Base-by-base conservation (phyloP, 108 stramenopile species). In the Nitzschia putrida region DNA sequence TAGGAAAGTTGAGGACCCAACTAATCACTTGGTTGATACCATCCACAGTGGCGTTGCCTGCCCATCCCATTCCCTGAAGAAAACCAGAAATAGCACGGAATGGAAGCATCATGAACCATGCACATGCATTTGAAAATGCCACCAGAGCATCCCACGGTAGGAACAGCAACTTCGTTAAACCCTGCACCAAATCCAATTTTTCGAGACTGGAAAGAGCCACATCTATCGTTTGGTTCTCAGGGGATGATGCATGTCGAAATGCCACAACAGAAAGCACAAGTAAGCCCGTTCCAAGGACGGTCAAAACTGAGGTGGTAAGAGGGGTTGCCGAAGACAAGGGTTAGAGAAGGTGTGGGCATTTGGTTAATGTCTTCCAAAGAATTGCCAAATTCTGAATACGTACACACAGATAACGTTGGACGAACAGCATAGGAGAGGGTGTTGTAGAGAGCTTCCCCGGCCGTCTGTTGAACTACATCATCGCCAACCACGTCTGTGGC, bases 401-500 rank as follows among this genome's bases (percentile, higher is more conserved):
- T 64, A 76, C 74, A 59, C 42, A 77, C 76, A 8, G 76, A 77
- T 16, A 77, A 37, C 20, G 76, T 70, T 38, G 92, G 92, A 54
- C 87, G 82, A 20, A 93, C 83, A 25, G 92, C 89, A 72, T 93
- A 89, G 7, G 87, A 84, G 5, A 93, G 73, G 51, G 89, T 89
- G 52, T 93, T 93, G 65, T 89, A 75, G 68, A 93, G 66, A 3
- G 92, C 92, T 53, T 93, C 92, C 42, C 92, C 89, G 18, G 89
- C 87, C 38, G 88, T 88, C 60, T 87, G 74, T 68, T 93, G 92
- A 2, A 93, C 88, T 16, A 90, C 83, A 78, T 93, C 89, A 71
- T 93, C 92, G 20, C 92, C 92, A 12, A 93, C 85, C 45, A 93
- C 88, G 58, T 93, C 92, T 14, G 92, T 88, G 7, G 92, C 92